phyloP scores from a whole-genome alignment of 23 red algal genomes.

The Cyanidioschyzon merolae region DNA sequence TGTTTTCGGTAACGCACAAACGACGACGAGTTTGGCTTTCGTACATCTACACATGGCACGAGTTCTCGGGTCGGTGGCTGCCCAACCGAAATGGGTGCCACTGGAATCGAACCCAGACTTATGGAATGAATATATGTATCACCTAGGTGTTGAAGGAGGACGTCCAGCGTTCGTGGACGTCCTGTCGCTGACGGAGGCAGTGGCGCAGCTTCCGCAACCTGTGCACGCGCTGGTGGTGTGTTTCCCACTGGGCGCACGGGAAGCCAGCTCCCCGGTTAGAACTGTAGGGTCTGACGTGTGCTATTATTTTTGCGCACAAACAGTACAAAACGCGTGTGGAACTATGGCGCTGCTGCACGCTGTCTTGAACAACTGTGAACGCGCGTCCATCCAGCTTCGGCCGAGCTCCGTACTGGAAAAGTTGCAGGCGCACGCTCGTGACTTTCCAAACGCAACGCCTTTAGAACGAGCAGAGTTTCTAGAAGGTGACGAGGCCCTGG shows the following conservation, averaged over 20 bases:
- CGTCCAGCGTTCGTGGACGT: conserved; percentile 55
- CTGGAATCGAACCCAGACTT: conserved; percentile 87
- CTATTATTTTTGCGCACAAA: conserved; percentile 55
- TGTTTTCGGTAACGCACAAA: no score
- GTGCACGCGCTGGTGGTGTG: conserved; percentile 68
- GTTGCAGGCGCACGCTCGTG: conserved; percentile 17
- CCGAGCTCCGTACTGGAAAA: conserved; percentile 46
- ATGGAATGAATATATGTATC: conserved; percentile 40
- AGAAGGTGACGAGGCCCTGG: conserved; percentile 47
- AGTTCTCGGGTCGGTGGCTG: not conserved
- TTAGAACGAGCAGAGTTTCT: conserved; percentile 43
- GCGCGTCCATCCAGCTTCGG: conserved; percentile 15
- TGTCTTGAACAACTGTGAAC: conserved; percentile 34
- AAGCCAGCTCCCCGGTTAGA: not conserved
- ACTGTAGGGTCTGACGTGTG: not conserved
- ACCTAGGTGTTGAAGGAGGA: conserved; percentile 47
- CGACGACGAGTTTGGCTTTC: no score
- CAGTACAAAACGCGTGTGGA: conserved; percentile 88
- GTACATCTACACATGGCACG: not conserved
- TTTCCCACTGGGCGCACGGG: conserved; percentile 46
- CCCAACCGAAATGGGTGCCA: conserved; percentile 52
- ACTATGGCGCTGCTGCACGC: conserved; percentile 91
- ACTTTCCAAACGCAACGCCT: conserved; percentile 31
- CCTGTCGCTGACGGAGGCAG: conserved; percentile 42
- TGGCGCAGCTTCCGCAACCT: conserved; percentile 66